A percentile compares a stretch with the other conserved stretches of the same genome.
Evolutionary conservation across 1,284 basidiomycete genomes (phyloP).

Genomic region (Mycena citricolor): DNA sequence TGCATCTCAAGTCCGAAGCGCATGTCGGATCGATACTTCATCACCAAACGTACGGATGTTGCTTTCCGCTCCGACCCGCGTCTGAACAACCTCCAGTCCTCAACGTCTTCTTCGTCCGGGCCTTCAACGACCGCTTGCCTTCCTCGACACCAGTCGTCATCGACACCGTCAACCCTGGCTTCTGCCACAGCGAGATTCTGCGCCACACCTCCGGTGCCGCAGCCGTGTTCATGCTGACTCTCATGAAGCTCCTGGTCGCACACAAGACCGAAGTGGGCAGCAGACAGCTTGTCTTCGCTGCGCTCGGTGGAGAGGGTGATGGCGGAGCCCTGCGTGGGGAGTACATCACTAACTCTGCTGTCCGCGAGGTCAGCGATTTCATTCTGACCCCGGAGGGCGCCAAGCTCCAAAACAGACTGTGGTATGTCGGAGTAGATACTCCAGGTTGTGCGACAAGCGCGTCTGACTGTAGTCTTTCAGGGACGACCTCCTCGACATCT

Average conservation of each 20-base stretch:
- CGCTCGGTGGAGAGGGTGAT: constrained; percentile 32
- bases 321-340: constrained; percentile 15
- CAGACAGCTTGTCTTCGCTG: constrained; percentile 41
- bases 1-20: too few relatives aligned
- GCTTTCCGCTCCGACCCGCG: not conserved
- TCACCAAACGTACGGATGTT: constrained; percentile 34
- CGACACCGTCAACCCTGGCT: constrained; percentile 33
- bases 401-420: constrained; percentile 10
- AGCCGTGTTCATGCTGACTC: constrained; percentile 14
- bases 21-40: constrained; percentile 27
- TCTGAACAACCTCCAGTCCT: constrained; percentile 20
- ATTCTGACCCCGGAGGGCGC: constrained; percentile 12
- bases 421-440: constrained; percentile 7
- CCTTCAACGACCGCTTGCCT: constrained; percentile 33
- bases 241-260: constrained; percentile 32
- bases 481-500: constrained; percentile 16
- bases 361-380: constrained; percentile 19
- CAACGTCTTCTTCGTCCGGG: constrained; percentile 31
- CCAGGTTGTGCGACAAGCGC: not conserved
- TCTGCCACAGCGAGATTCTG: constrained; percentile 30
- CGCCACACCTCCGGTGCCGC: constrained; percentile 20
- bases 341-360: constrained; percentile 12
- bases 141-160: constrained; percentile 30
- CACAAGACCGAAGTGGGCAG: constrained; percentile 42
- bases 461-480: not conserved